Percentiles rank a stretch among this genome's conserved stretches.
Evolutionary conservation across 805 yeast genomes (phyloP).

Genomic region (Blastobotrys muscicola): DNA sequence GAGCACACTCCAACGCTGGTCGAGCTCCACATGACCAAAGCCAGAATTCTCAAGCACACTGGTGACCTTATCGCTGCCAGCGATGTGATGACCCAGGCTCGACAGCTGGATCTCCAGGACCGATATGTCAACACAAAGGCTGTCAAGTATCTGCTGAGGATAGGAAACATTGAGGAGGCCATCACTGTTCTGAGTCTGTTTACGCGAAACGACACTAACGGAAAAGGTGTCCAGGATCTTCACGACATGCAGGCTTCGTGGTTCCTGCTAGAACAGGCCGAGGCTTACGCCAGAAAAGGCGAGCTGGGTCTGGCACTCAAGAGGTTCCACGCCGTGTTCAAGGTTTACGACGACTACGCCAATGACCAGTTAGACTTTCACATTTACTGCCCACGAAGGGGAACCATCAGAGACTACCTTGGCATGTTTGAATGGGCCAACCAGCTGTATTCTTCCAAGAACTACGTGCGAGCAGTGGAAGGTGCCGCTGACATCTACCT

Average conservation of each 20-base stretch:
- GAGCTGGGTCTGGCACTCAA: constrained; percentile 68
- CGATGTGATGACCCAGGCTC: constrained; percentile 55
- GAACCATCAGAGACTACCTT: constrained; percentile 77
- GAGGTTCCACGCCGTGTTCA: constrained; percentile 57
- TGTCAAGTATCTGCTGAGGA: constrained; percentile 72
- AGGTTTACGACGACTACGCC: constrained; percentile 59
- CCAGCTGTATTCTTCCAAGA: constrained; percentile 54
- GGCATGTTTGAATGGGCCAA: constrained; percentile 81
- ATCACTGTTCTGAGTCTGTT: constrained; percentile 65
- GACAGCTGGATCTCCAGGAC: constrained; percentile 76
- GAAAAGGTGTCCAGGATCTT: constrained; percentile 79
- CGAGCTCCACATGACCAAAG: constrained; percentile 72
- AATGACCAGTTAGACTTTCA: constrained; percentile 94
- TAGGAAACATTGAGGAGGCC: constrained; percentile 65
- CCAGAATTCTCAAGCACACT: constrained; percentile 64
- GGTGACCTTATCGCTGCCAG: constrained; percentile 59
- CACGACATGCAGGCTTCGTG: constrained; percentile 87
- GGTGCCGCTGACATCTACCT: constrained; percentile 56
- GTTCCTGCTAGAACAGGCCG: constrained; percentile 80
- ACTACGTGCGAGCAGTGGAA: constrained; percentile 56
- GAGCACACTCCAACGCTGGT: constrained; percentile 74
- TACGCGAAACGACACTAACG: constrained; percentile 72
- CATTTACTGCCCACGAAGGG: constrained; percentile 80
- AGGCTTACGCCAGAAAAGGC: constrained; percentile 60
- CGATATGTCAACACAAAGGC: constrained; percentile 84